phyloP scores from a whole-genome alignment of 106 monocot species.

The Hemerocallis citrina region DNA sequence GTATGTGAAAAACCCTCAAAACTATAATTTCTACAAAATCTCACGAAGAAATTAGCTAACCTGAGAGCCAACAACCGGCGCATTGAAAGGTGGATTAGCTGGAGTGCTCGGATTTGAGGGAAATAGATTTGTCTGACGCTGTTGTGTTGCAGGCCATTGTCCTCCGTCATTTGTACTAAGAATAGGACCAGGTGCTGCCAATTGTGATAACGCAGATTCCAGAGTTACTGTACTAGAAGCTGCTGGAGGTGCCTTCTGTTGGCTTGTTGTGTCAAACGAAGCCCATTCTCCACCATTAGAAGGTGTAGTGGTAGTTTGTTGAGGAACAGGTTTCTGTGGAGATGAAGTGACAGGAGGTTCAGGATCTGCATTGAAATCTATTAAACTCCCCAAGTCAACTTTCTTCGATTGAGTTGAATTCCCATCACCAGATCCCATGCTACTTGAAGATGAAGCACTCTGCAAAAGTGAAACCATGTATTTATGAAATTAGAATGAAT shows the following conservation, averaged over 20 bases:
- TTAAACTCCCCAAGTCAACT: slow-evolving; percentile 54
- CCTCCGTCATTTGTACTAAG: slow-evolving; percentile 11
- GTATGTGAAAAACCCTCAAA: too few relatives aligned
- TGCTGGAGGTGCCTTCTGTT: slow-evolving; percentile 24
- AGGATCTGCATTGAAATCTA: slow-evolving; percentile 67
- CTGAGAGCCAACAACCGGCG: slow-evolving; percentile 11
- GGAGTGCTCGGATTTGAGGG: slow-evolving; percentile 2
- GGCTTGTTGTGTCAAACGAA: slow-evolving; percentile 39
- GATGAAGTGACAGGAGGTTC: slow-evolving; percentile 33
- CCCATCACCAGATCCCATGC: slow-evolving; percentile 35
- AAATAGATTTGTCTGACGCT: slow-evolving; percentile 27
- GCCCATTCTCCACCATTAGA: slow-evolving; percentile 51
- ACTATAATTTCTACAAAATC: too few relatives aligned
- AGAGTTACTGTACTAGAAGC: slow-evolving; percentile 24
- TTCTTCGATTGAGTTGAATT: slow-evolving; percentile 41
- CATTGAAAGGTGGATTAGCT: slow-evolving; percentile 15
- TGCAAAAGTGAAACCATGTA: too few relatives aligned
- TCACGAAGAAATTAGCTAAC: not conserved
- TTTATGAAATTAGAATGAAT: too few relatives aligned
- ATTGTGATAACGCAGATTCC: slow-evolving; percentile 34
- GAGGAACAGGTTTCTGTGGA: slow-evolving; percentile 17
- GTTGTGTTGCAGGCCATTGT: slow-evolving; percentile 20
- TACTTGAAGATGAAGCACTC: slow-evolving; percentile 55
- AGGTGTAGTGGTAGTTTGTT: slow-evolving; percentile 12
- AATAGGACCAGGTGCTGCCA: slow-evolving; percentile 24